phyloP scores from a whole-genome alignment of 768 basidiomycete genomes.

The Melanogaster broomeanus region DNA sequence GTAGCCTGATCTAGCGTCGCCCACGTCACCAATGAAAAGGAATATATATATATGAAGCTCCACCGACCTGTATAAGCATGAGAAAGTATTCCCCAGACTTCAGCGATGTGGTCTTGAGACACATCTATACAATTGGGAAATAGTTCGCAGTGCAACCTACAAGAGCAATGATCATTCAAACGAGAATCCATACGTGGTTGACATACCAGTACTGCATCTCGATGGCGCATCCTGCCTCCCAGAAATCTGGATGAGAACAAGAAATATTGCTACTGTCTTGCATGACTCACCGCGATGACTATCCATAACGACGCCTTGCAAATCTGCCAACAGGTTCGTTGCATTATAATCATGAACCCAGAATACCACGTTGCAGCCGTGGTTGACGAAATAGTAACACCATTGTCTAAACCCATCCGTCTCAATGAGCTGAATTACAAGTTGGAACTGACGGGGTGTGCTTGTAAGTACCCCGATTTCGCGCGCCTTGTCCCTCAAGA shows the following conservation, averaged over 20 bases:
- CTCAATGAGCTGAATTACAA: neutral
- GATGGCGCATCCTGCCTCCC: conserved; percentile 1
- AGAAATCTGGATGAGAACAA: neutral
- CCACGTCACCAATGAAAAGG: neutral
- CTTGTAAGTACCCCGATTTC: neutral
- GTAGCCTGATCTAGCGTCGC: too few species aligned
- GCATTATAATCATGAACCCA: neutral
- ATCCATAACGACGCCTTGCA: neutral
- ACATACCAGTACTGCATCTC: conserved; percentile 9
- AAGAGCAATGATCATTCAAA: neutral
- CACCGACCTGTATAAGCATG: neutral
- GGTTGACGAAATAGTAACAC: conserved; percentile 4
- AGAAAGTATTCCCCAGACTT: neutral
- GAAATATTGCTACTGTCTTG: too few species aligned
- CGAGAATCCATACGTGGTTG: neutral
- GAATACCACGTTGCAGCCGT: neutral
- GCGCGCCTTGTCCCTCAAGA: neutral
- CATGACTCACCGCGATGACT: conserved; percentile 1
- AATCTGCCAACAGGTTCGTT: neutral
- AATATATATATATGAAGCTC: neutral
- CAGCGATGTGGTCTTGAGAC: neutral
- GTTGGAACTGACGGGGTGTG: neutral
- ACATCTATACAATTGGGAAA: neutral
- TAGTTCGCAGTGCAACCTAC: conserved; percentile 3
- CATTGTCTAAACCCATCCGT: neutral